Conservation (phyloP, 345 rosid species). For the Salix caprea region DNA sequence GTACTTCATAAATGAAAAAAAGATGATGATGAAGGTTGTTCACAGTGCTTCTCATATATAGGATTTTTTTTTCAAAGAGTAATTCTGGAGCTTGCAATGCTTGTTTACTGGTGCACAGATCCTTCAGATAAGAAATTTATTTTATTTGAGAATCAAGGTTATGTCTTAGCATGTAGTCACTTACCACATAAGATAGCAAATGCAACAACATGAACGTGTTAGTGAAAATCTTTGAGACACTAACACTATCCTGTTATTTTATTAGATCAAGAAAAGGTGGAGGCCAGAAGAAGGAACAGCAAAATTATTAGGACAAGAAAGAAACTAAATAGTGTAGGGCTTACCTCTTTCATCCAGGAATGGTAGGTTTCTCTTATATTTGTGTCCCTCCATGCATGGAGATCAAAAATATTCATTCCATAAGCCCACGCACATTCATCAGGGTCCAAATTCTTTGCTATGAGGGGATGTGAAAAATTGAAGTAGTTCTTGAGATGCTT, state of each 20-base stretch:
- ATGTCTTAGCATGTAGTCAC: neutral
- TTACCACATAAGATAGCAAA: neutral
- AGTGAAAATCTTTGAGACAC: neutral
- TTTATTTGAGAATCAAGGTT: neutral
- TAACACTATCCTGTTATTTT: neutral
- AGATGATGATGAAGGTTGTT: neutral
- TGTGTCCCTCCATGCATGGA: slow-evolving; percentile 82
- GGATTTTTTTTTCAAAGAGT: neutral
- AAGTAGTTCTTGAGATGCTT: slow-evolving; percentile 94
- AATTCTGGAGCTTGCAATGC: neutral
- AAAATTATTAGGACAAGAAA: neutral
- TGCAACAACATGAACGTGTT: neutral
- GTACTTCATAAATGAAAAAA: neutral
- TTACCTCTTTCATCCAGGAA: slow-evolving; percentile 93
- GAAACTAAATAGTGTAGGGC: neutral
- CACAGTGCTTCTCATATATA: neutral
- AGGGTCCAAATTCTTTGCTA: slow-evolving; percentile 73
- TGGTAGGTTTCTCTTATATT: slow-evolving; percentile 86
- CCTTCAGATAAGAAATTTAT: neutral
- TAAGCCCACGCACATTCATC: slow-evolving; percentile 99
- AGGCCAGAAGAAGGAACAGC: neutral
- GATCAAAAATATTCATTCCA: slow-evolving; percentile 98
- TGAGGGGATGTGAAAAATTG: slow-evolving; percentile 97
- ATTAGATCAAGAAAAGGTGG: neutral
- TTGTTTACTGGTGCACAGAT: neutral